Base-by-base conservation (phyloP, 83 land plant genomes). In the Thuja plicata region DNA sequence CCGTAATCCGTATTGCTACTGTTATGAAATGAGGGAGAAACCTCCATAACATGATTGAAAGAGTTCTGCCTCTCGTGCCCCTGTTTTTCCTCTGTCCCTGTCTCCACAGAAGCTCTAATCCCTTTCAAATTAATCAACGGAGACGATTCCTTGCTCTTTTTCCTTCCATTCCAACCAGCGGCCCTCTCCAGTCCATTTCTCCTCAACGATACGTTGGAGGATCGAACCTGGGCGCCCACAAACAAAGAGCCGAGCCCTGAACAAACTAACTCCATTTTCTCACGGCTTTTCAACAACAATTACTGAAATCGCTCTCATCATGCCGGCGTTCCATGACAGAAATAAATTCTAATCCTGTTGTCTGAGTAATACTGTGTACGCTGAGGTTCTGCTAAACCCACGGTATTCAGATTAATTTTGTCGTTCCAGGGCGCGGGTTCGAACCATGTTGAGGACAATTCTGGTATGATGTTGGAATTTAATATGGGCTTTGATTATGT, bases 1-100 rank as follows among this genome's bases (percentile, higher is more conserved):
- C 92, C 87, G 55, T 90, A 91, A 35, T 93, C 94, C 48, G 93
- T 30, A 11, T 88, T 92, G 15, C 37, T 92, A 21, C 37, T 30
- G 48, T 74, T 52, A 16, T 81, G n/a, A 21, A 83, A 83, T 0
- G 50, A 81, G 52, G 88, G 86, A 87, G 92, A 90, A 16, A 76
- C 79, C 40, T 76, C 79, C 40, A 76, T 76, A 32, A 35, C 79
- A 32, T 32, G 13, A 35, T 10, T 76, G 38, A 76, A 76, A 11
- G 38, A 11, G 6, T 19, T 76, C 40, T 76, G 79, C 79, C 38
- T 32, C 79, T 76, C 38, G 15, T 34, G 35, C 38, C 79, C 79
- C 40, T 35, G 79, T 32, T 76, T 76, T 76, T 76, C 79, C 38
- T 76, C 79, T 35, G 79, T 40, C 11, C 79, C 79, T 11, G 79